A percentile compares a stretch with the other conserved stretches of the same genome.
Conservation (phyloP, 2,329 filamentous ascomycete genomes). For the Huntiella omanensis region DNA sequence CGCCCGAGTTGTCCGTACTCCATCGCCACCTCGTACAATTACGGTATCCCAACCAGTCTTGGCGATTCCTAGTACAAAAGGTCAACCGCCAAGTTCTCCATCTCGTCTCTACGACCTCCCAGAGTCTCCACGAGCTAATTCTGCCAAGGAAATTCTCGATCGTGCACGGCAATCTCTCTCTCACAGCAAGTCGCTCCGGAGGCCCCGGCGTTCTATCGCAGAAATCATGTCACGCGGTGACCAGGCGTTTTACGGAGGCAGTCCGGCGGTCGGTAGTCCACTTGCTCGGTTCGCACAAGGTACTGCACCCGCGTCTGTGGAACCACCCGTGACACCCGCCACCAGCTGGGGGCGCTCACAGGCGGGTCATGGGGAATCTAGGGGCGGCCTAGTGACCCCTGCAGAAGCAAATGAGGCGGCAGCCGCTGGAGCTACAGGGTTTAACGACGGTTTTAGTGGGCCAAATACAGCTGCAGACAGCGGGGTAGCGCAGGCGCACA, state of each 20-base stretch:
- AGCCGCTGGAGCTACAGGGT: no score
- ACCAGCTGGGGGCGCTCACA: not conserved
- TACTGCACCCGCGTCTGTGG: no score
- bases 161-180: conserved; percentile 1
- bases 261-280: not conserved
- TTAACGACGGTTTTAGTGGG: not conserved
- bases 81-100: not conserved
- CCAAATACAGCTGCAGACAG: not conserved
- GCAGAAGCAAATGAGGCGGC: no score
- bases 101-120: conserved; percentile 6
- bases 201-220: not conserved
- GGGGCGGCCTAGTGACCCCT: no score
- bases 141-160: conserved; percentile 1
- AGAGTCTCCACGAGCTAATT: conserved; percentile 7
- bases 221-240: not conserved
- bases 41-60: conserved; percentile 1
- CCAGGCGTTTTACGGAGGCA: not conserved
- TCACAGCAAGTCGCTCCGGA: not conserved
- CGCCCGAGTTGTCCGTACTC: not conserved
- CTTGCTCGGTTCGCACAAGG: not conserved
- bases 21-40: not conserved
- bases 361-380: no score
- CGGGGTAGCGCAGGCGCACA: not conserved
- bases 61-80: not conserved
- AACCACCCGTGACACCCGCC: conserved; percentile 10